Evolutionary conservation across 2,329 filamentous ascomycete species (phyloP).

Genomic region (Diplocarpon mali): DNA sequence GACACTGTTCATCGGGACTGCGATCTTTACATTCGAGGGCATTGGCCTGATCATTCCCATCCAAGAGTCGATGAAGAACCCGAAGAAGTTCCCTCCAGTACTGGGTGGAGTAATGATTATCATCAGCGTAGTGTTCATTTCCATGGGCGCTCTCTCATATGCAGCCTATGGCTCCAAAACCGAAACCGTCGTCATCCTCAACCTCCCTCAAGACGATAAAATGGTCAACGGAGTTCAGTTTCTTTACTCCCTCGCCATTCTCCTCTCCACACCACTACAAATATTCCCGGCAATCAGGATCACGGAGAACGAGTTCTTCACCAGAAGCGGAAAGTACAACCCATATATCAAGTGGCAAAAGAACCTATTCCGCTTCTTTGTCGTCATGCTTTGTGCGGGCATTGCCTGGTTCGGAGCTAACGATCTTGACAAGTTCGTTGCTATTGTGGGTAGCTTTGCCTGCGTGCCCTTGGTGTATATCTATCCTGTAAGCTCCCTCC

Average conservation of each 20-base stretch:
- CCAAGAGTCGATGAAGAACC: slow-evolving; percentile 91
- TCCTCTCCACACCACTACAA: slow-evolving; percentile 88
- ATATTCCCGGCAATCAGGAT: slow-evolving; percentile 98
- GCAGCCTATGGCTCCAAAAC: slow-evolving; percentile 92
- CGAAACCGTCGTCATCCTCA: slow-evolving; percentile 91
- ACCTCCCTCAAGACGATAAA: slow-evolving; percentile 90
- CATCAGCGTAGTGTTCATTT: slow-evolving; percentile 82
- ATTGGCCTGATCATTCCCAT: slow-evolving; percentile 97
- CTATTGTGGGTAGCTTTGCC: slow-evolving; percentile 91
- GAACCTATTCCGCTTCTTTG: slow-evolving; percentile 89
- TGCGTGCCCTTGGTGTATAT: slow-evolving; percentile 96
- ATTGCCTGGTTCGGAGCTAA: slow-evolving; percentile 90
- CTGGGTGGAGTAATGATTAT: slow-evolving; percentile 88
- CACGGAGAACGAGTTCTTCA: slow-evolving; percentile 88
- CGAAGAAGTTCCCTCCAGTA: slow-evolving; percentile 80
- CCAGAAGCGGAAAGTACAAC: slow-evolving; percentile 91
- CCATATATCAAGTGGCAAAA: slow-evolving; percentile 99
- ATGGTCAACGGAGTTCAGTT: slow-evolving; percentile 95
- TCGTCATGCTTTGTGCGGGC: slow-evolving; percentile 74
- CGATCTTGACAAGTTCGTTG: slow-evolving; percentile 94
- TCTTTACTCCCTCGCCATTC: slow-evolving; percentile 93
- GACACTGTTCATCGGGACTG: slow-evolving; percentile 97
- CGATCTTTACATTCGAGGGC: slow-evolving; percentile 97
- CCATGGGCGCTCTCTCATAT: slow-evolving; percentile 87
- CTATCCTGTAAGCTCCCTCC: slow-evolving; percentile 66